phyloP scores from a whole-genome alignment of 2,329 filamentous ascomycete genomes.

The Rhexocercosporidium sp. region DNA sequence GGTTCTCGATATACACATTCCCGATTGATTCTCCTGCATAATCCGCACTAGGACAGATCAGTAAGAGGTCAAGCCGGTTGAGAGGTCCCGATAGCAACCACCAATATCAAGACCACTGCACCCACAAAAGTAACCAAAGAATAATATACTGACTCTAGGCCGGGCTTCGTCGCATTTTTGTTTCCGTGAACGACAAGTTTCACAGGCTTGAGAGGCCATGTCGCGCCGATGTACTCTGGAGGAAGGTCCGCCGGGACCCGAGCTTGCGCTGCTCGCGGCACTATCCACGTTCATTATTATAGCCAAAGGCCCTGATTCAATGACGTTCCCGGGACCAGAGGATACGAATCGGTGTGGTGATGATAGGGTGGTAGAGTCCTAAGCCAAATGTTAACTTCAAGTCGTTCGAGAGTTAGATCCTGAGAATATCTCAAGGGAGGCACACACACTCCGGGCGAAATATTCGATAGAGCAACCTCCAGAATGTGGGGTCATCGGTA shows the following conservation, averaged over 20 bases:
- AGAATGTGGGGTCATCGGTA: too few species aligned
- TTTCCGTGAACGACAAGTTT: conserved; percentile 64
- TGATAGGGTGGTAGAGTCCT: too few species aligned
- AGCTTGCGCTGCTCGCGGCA: conserved; percentile 31
- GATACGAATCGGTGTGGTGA: too few species aligned
- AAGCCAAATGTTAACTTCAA: too few species aligned
- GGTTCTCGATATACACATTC: conserved; percentile 59
- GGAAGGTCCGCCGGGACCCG: conserved; percentile 19
- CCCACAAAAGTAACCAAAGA: not conserved
- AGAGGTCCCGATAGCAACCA: not conserved
- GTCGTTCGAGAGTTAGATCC: too few species aligned
- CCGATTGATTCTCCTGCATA: conserved; percentile 62
- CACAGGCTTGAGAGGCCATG: conserved; percentile 61
- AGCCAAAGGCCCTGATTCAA: too few species aligned
- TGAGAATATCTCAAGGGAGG: too few species aligned
- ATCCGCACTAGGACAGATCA: conserved; percentile 50
- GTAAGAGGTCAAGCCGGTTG: not conserved
- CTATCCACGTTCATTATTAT: conserved; percentile 40
- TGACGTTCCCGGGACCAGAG: too few species aligned
- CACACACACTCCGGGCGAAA: too few species aligned
- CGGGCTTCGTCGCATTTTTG: conserved; percentile 68
- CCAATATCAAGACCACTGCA: not conserved
- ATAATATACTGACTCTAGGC: conserved; percentile 49
- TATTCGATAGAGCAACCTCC: too few species aligned
- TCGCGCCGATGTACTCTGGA: conserved; percentile 48